Percentiles rank a stretch among this genome's conserved stretches.
Conservation (phyloP, 2,329 filamentous ascomycete species). For the Didymella exigua region DNA sequence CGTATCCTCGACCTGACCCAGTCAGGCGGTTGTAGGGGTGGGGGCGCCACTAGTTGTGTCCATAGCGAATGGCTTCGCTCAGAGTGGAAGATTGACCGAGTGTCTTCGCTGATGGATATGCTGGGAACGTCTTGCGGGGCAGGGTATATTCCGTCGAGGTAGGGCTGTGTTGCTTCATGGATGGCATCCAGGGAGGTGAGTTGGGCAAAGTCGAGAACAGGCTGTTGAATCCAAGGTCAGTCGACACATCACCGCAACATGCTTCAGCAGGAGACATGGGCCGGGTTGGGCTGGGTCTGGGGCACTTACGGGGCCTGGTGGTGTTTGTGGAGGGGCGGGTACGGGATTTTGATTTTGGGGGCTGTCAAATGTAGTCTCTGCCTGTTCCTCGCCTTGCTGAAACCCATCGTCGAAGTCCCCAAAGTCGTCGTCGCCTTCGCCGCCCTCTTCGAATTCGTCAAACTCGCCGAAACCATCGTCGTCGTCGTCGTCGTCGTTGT, state of each 20-base stretch:
- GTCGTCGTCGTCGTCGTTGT: conserved; percentile 49
- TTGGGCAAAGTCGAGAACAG: conserved; percentile 70
- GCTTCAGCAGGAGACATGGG: conserved; percentile 38
- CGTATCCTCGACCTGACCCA: conserved; percentile 97
- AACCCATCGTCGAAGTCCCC: conserved; percentile 59
- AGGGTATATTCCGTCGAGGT: conserved; percentile 66
- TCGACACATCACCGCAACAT: conserved; percentile 32
- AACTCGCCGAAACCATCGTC: conserved; percentile 75
- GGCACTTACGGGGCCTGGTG: conserved; percentile 57
- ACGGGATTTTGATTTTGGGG: conserved; percentile 47
- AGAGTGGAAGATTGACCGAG: conserved; percentile 65
- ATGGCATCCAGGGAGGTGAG: conserved; percentile 66
- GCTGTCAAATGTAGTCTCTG: conserved; percentile 49
- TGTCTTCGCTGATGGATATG: conserved; percentile 44
- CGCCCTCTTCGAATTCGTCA: conserved; percentile 65
- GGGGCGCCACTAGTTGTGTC: conserved; percentile 94
- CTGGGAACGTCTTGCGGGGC: conserved; percentile 52
- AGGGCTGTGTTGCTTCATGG: conserved; percentile 64
- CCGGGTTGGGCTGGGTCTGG: conserved; percentile 40
- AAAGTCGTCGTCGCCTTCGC: conserved; percentile 55
- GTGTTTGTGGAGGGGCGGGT: conserved; percentile 50
- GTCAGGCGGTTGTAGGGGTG: conserved; percentile 91
- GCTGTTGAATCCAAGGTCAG: conserved; percentile 53
- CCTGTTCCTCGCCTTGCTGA: conserved; percentile 48
- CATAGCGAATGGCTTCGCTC: conserved; percentile 88